phyloP scores from a whole-genome alignment of 306 rosid genomes.

The Castanopsis chinensis region DNA sequence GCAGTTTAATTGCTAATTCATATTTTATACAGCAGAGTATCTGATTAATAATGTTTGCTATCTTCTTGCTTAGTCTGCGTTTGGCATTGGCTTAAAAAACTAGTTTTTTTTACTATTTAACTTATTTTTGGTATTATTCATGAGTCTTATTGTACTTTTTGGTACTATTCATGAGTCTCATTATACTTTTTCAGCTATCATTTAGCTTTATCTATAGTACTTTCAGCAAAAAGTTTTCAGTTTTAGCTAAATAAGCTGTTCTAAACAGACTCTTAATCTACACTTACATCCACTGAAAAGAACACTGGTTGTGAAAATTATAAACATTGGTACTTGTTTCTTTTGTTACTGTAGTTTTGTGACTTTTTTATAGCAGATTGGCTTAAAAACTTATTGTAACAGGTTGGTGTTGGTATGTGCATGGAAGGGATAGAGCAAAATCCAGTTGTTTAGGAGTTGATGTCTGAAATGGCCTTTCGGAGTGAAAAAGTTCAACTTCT shows the following conservation, averaged over 20 bases:
- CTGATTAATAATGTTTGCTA: background rate
- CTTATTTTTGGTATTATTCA: no score
- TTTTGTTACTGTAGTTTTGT: conserved; percentile 1
- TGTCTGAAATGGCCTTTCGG: conserved; percentile 94
- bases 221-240: no score
- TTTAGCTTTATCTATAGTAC: no score
- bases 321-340: background rate
- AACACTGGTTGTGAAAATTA: conserved; percentile 6
- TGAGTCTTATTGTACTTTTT: no score
- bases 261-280: background rate
- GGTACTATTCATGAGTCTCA: no score
- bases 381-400: conserved; percentile 15
- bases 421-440: conserved; percentile 99
- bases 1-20: background rate
- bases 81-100: no score
- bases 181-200: no score
- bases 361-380: conserved; percentile 3
- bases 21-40: background rate
- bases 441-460: conserved; percentile 80
- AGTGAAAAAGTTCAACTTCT: conserved; percentile 57
- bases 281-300: conserved; percentile 11
- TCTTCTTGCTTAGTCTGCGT: background rate
- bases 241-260: no score
- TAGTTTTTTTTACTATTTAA: no score
- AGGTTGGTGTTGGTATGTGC: conserved; percentile 99